Conservation (phyloP, 441 rosid genomes). For the Brassica balearica region DNA sequence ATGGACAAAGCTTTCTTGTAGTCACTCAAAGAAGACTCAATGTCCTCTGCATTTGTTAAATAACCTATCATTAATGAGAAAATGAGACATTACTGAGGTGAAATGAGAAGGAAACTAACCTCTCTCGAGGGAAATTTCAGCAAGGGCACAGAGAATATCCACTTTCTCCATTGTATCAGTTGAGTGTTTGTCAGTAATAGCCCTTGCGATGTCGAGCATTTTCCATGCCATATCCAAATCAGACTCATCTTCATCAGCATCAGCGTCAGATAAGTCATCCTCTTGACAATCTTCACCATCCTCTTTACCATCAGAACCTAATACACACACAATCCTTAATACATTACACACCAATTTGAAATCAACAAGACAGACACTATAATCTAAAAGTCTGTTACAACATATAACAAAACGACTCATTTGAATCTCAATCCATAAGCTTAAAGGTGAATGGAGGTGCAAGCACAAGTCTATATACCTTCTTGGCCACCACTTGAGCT, state of each 20-base stretch:
- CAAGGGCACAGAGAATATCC: constrained; percentile 77
- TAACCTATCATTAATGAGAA: background rate
- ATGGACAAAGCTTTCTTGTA: constrained; percentile 77
- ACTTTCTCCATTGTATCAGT: constrained; percentile 82
- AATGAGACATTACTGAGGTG: background rate
- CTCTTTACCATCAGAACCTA: constrained; percentile 46
- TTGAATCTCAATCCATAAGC: background rate
- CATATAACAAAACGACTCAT: too few relatives aligned
- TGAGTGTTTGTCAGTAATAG: constrained; percentile 74
- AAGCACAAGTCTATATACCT: constrained; percentile 32
- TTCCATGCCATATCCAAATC: constrained; percentile 96
- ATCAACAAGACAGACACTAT: too few relatives aligned
- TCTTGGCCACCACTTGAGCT: constrained; percentile 54
- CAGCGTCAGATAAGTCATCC: constrained; percentile 39
- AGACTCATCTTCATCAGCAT: constrained; percentile 85
- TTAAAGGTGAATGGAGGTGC: background rate
- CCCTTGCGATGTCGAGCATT: constrained; percentile 92
- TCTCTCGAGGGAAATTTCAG: constrained; percentile 91
- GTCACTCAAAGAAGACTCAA: constrained; percentile 88
- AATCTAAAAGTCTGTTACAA: too few relatives aligned
- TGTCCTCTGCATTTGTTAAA: constrained; percentile 68
- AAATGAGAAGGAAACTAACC: constrained; percentile 49
- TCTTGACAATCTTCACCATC: constrained; percentile 35
- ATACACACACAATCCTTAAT: too few relatives aligned
- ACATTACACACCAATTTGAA: too few relatives aligned